Evolutionary conservation across 306 rosid species (phyloP).

Genomic region (Prunus davidiana): DNA sequence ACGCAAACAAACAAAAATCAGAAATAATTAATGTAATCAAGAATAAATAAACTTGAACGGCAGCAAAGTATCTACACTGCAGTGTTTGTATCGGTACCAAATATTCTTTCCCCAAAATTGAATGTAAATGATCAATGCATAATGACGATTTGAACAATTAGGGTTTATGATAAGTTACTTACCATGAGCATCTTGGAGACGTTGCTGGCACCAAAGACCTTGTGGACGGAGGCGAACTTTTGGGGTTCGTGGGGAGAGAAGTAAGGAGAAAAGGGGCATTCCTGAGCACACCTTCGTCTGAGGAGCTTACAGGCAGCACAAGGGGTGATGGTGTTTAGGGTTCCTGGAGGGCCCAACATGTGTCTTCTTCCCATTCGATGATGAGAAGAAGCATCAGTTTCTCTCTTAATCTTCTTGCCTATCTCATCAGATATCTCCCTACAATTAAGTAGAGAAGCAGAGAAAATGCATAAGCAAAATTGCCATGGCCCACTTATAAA

Average conservation of each 20-base stretch:
- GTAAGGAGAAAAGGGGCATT: constrained; percentile 95
- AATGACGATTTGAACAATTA: neutral
- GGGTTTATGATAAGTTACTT: constrained; percentile 1
- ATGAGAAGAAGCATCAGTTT: constrained; percentile 51
- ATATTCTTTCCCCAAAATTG: neutral
- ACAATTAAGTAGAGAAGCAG: neutral
- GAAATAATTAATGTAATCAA: neutral
- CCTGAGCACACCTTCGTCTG: constrained; percentile 93
- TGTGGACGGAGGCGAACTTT: constrained; percentile 95
- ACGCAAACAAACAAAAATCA: neutral
- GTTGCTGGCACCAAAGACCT: constrained; percentile 96
- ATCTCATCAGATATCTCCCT: constrained; percentile 79
- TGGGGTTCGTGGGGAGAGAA: constrained; percentile 98
- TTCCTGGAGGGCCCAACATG: constrained; percentile 80
- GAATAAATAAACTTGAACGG: neutral
- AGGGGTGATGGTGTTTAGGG: constrained; percentile 87
- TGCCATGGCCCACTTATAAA: neutral
- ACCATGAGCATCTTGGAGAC: constrained; percentile 97
- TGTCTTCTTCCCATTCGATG: constrained; percentile 69
- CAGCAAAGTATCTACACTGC: neutral
- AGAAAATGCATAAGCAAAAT: neutral
- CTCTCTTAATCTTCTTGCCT: constrained; percentile 87
- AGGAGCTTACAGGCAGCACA: constrained; percentile 96
- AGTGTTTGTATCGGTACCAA: neutral
- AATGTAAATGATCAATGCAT: neutral